These are phyloP conservation scores for Thelephora ganbajun DNA, from an alignment of 768 basidiomycete genomes.

Conservation along the genomic window DNA sequence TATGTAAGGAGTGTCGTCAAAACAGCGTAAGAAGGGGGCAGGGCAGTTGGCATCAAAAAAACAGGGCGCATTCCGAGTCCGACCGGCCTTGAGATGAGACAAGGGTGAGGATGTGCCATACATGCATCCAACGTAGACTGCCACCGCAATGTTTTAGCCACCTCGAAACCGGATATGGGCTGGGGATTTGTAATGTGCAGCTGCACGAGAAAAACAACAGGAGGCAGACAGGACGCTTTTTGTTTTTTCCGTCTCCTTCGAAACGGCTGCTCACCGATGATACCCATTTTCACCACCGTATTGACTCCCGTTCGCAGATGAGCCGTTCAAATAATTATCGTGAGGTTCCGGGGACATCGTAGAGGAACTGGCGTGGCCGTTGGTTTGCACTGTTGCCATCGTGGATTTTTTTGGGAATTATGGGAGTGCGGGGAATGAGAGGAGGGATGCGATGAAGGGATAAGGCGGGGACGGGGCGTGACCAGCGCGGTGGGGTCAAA, in stretches of 20 bases:
- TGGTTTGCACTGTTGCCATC: not conserved
- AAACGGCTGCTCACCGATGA: not conserved
- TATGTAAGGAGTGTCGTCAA: slow-evolving; percentile 5
- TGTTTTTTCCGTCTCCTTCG: too few relatives aligned
- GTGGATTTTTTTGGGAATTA: too few relatives aligned
- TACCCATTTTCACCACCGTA: not conserved
- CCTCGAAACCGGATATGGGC: too few relatives aligned
- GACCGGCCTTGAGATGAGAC: too few relatives aligned
- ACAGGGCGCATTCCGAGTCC: too few relatives aligned
- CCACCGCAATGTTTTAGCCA: too few relatives aligned
- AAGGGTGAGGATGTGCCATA: too few relatives aligned
- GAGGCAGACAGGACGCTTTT: too few relatives aligned
- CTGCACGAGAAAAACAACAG: not conserved
- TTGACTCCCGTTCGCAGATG: not conserved
- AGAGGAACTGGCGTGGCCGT: not conserved
- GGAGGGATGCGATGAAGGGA: not conserved
- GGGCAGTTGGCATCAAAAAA: not conserved
- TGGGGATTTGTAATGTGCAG: not conserved
- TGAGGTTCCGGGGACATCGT: not conserved
- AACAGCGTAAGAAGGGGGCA: slow-evolving; percentile 1
- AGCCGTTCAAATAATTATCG: not conserved
- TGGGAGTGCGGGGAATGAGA: not conserved
- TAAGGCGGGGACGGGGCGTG: not conserved
- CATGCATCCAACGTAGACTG: too few relatives aligned
- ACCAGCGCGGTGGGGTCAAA: too few relatives aligned